Evolutionary conservation across 192 early-diverging fungal genomes (phyloP), one percentile per base, ranked within the genome.

Genomic region (Linnemannia zychae): DNA sequence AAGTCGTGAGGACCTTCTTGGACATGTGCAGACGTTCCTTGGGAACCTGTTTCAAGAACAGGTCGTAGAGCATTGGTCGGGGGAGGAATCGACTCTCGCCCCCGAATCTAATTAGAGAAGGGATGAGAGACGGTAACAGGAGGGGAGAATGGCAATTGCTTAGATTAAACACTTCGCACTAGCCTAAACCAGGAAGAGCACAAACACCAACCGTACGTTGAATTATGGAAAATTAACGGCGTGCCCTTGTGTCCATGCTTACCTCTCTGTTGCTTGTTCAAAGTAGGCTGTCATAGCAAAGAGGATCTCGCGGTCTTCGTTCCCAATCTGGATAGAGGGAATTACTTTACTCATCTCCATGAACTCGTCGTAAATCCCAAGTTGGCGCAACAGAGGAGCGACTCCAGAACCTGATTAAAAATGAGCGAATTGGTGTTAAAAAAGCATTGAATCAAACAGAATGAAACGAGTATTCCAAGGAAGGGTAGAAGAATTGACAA

Each of bases 21-120:
- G 70, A 70, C 75, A 76, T 74, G 4, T 73, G 63, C 63, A 83
- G 17, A 40, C 73, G 73, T 22, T 79, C 78, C 47, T 72, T 73
- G 47, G 78, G 78, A 4, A 79, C 68, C 46, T 67, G 60, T 9
- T 53, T 53, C 17, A 24, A 18, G 12, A 76, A 49, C 24, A 76
- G 24, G 60, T 76, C 75, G 65, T 76, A 49, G 2, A 76, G 12
- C 15, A 49, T 31, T 7, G 75, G 16, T 31, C 71, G 36, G 17
- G 52, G 28, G 33, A 48, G 5, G 12, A 67, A 6, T 3, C 18
- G 67, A 24, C 37, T 18, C 9, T 66, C 28, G 7, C 18, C 44
- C 1, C 63, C 75, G 3, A 38, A 44, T 65, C 75, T 76, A 44
- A 53, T 6, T 0, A 22, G 6, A 53, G n/a, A 57, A n/a, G 53